phyloP scores from a whole-genome alignment of 2,329 filamentous ascomycete species.

The Neurospora sp. region DNA sequence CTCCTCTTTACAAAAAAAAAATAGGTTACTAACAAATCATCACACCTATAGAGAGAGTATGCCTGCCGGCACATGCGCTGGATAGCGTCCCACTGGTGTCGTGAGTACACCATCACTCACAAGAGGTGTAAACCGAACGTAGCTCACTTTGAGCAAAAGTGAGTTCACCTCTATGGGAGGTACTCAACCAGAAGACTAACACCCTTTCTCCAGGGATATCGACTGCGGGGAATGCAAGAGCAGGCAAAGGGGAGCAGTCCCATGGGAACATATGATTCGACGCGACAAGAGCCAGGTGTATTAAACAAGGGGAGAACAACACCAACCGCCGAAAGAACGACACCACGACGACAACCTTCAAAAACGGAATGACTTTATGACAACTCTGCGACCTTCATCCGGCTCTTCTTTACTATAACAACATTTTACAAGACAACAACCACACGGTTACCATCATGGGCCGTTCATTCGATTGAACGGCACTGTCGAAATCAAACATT shows the following conservation, averaged over 20 bases:
- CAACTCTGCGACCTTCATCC: not conserved
- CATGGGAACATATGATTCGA: constrained; percentile 11
- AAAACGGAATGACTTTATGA: not conserved
- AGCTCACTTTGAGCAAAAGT: constrained; percentile 19
- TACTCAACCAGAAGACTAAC: not conserved
- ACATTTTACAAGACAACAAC: not conserved
- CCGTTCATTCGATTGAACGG: not conserved
- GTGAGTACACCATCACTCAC: constrained; percentile 17
- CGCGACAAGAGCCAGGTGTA: not conserved
- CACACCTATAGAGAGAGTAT: constrained; percentile 32
- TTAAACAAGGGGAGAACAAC: not conserved
- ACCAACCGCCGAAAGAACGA: not conserved
- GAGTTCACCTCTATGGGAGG: not conserved
- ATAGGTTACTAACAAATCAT: constrained; percentile 1
- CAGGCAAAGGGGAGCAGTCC: constrained; percentile 6
- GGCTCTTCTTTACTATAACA: not conserved
- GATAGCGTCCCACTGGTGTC: constrained; percentile 22
- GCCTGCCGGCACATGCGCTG: constrained; percentile 21
- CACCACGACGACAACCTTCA: not conserved
- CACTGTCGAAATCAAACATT: not conserved
- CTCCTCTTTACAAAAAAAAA: not conserved
- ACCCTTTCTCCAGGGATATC: not conserved
- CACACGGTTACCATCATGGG: not conserved
- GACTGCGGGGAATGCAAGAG: constrained; percentile 13
- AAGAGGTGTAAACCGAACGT: constrained; percentile 21